These are phyloP conservation scores for Exophiala sp. DNA, from an alignment of 2,329 filamentous ascomycete genomes.

Conservation along the genomic window DNA sequence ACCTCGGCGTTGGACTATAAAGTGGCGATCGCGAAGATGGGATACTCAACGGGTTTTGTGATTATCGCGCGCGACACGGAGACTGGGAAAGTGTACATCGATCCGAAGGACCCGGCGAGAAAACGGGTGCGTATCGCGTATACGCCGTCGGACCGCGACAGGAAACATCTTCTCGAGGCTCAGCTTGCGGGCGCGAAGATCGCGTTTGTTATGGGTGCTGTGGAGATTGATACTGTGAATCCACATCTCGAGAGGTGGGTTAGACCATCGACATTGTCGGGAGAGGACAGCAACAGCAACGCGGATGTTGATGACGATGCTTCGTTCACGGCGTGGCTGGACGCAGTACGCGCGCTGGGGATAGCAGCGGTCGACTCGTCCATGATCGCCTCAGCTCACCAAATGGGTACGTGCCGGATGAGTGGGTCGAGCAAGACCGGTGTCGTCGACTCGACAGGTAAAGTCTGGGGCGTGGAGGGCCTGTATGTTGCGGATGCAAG, in stretches of 20 bases:
- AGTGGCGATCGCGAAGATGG: constrained; percentile 63
- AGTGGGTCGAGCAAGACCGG: constrained; percentile 38
- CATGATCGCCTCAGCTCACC: constrained; percentile 44
- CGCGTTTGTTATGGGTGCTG: constrained; percentile 71
- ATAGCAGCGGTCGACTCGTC: constrained; percentile 46
- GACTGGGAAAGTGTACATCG: constrained; percentile 68
- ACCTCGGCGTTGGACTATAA: constrained; percentile 65
- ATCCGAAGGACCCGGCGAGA: constrained; percentile 66
- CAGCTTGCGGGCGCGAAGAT: constrained; percentile 70
- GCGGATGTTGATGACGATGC: constrained; percentile 41
- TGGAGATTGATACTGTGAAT: constrained; percentile 69
- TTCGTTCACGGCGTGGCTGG: constrained; percentile 55
- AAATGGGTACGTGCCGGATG: constrained; percentile 53
- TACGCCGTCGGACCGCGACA: constrained; percentile 67
- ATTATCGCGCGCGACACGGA: constrained; percentile 72
- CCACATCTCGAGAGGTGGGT: constrained; percentile 63
- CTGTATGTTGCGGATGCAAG: constrained; percentile 50
- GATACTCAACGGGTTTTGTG: constrained; percentile 69
- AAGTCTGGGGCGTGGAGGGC: constrained; percentile 46
- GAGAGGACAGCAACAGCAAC: not conserved
- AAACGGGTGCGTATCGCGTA: constrained; percentile 68
- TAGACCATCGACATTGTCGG: constrained; percentile 31
- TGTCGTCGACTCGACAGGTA: constrained; percentile 44
- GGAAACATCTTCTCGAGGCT: constrained; percentile 67
- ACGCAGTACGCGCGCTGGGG: constrained; percentile 43